Evolutionary conservation across 306 rosid genomes (phyloP), one percentile per base, ranked within the genome.

Genomic region (Lupinus albus): DNA sequence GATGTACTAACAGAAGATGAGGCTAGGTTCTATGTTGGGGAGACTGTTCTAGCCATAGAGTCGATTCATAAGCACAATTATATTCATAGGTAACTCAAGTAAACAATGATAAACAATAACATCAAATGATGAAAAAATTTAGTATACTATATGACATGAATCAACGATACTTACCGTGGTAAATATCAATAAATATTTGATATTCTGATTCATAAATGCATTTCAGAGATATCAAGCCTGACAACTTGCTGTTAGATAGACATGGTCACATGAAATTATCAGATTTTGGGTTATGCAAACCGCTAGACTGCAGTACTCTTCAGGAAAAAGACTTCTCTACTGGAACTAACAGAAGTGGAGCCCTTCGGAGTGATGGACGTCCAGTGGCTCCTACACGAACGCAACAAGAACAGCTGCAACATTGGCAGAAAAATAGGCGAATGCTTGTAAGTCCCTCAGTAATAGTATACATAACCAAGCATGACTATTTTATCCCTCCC

Each of bases 211-310:
- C 52, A 33, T 42, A 44, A 55, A 63, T 74, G 53, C 54, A 48
- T 55, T 74, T 14, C 82, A 91, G 97, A 84, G 97, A 91, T 78
- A 91, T 91, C 79, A 91, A 91, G 84, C 97, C 97, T 62, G 92
- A 91, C 68, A 91, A 88, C 80, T 86, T 91, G 62, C 84, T 91
- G 76, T 88, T 91, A 11, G 95, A 91, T 71, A 80, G 80, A 63
- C 46, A 81, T 52, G 97, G 97, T 68, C 97, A 91, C 80, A 70
- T 91, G 86, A 91, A 87, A 78, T 85, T 91, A 48, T 91, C 97
- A 54, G 95, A 91, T 84, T 91, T 91, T 77, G 97, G 97, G 33
- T 79, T 91, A 82, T 91, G 95, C 60, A 91, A 91, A 71, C 95
- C 95, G 25, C 74, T 91, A 76, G 92, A 88, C 75, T 78, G 86